phyloP scores from a whole-genome alignment of 305 asterid genomes.

The Andrographis paniculata region DNA sequence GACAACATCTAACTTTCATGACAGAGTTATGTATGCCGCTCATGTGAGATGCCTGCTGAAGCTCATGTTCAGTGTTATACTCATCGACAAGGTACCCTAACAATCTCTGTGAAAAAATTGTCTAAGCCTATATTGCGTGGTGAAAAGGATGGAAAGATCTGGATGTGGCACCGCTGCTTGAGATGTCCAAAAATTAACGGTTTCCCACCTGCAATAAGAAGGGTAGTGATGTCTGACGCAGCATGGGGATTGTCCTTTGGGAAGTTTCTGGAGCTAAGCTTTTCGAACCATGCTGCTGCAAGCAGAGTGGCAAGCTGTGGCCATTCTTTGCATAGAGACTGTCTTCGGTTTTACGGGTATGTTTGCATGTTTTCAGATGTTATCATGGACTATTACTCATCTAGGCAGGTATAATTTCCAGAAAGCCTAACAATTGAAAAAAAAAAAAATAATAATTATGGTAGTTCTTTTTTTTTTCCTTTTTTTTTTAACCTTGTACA shows the following conservation, averaged over 20 bases:
- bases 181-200: conserved; percentile 81
- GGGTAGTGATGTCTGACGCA: conserved; percentile 98
- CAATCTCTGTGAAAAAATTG: conserved; percentile 86
- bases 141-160: conserved; percentile 79
- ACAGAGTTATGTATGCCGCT: conserved; percentile 73
- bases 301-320: conserved; percentile 99
- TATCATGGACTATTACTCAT: background rate
- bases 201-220: conserved; percentile 89
- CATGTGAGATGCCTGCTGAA: conserved; percentile 94
- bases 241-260: conserved; percentile 99
- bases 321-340: conserved; percentile 91
- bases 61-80: conserved; percentile 97
- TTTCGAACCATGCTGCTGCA: conserved; percentile 98
- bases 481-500: too few relatives aligned
- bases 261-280: conserved; percentile 96
- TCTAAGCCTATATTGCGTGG: conserved; percentile 73
- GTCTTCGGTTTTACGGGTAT: conserved; percentile 97
- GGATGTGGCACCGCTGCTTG: conserved; percentile 99
- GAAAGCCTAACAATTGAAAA: too few relatives aligned
- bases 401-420: too few relatives aligned
- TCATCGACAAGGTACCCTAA: conserved; percentile 90
- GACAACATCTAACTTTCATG: conserved; percentile 21
- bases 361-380: conserved; percentile 15
- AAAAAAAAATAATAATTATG: too few relatives aligned
- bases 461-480: too few relatives aligned